Evolutionary conservation across 1,139 yeast species (phyloP), one percentile per base, ranked within the genome.

Genomic region (Arxiozyma bovina): DNA sequence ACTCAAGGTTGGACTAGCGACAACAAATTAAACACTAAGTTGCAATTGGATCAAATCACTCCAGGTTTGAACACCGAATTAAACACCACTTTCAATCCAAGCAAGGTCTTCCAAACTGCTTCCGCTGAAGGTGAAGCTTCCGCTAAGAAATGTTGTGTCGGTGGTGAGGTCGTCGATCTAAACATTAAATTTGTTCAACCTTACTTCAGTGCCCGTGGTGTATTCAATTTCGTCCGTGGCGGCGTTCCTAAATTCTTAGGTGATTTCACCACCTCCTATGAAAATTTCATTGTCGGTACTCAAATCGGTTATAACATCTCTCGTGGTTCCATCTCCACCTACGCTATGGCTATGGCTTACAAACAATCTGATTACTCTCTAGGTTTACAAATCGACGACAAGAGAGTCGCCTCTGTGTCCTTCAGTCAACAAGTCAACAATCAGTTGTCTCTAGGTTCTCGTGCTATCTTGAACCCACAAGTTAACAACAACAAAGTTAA

Each of bases 31-130:
- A 87, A 85, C 80, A 88, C 98, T 77, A 91, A 90, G 82, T 81
- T 93, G 67, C 97, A 91, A 79, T 80, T 91, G 71, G 81, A 85
- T 61, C 96, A 91, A 74, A 81, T 91, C 75, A 86, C 97, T 61
- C 96, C 96, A 67, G 98, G 98, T 66, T 82, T 93, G 69, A 91
- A 90, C 80, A 88, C 96, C 63, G 97, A 91, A 76, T 78, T 93
- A 72, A 83, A 86, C 73, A 89, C 98, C 64, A 78, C 91, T 51
- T 86, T 88, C 71, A 82, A 87, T 66, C 98, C 98, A 71, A 52
- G 47, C 18, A 49, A 51, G 12, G 34, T 57, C 2, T 50, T 52
- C 9, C 42, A 21, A 8, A 12, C 34, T 2, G 22, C 23, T 40
- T 22, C 21, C 11, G 23, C 20, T 17, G 57, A 48, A 25, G 87